Evolutionary conservation across 106 monocot genomes (phyloP), one percentile per base, ranked within the genome.

Genomic region (Posidonia australis): DNA sequence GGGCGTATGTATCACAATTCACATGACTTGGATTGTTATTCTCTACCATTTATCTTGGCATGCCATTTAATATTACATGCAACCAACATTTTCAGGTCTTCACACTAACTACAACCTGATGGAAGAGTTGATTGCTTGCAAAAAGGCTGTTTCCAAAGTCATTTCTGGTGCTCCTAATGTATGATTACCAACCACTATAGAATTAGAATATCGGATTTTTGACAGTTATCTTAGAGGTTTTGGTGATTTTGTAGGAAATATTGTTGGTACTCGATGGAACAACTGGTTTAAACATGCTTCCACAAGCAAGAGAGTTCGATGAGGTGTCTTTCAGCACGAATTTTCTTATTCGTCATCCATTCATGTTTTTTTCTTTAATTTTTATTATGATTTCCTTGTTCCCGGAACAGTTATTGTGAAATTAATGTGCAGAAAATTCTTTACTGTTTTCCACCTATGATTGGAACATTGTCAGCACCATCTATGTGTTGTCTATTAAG

Each of bases 291-390:
- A 93, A 93, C 74, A 84, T 93, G 93, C 84, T 93, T 64, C 86
- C 80, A 51, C 93, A 93, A 58, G 93, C 93, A 25, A 89, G 89
- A 80, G 93, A 93, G 64, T 93, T 93, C 66, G 89, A 93, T 82
- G 93, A 93, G 41, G 93, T 93, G 76, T 2, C 32, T 43, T 67
- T 63, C 64, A 56, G 24, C 29, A 49, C 48, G 13, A n/a, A n/a
- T 1, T 46, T 71, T 43, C 17, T 60, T 26, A 46, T 44, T 60
- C n/a, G 20, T 1, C 21, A 27, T 27, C 36, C 31, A 36, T 22
- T 64, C 25, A 57, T 1, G 9, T 13, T 27, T 26, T 36, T 36
- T 36, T 36, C 5, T 36, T 36, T 2, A 2, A 36, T 4, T 36
- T 36, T 36, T 7, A 36, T 36, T 36, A n/a, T n/a, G n/a, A n/a